These are phyloP conservation scores for Kodamaea sp. DNA, from an alignment of 1,139 yeast species.

Conservation along the genomic window DNA sequence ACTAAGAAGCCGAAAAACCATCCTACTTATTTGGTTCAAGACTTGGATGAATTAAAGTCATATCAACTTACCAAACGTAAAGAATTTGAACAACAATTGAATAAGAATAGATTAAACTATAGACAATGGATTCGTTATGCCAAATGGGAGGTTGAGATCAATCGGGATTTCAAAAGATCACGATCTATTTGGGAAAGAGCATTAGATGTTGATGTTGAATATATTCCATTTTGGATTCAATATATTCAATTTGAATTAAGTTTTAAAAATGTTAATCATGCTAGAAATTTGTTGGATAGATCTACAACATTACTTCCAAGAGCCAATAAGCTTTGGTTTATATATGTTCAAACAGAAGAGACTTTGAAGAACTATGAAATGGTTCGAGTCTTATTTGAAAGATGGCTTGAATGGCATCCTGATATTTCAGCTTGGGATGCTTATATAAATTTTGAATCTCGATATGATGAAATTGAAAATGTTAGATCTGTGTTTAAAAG, in stretches of 20 bases:
- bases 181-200: slow-evolving; percentile 89
- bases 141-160: slow-evolving; percentile 75
- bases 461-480: slow-evolving; percentile 58
- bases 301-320: slow-evolving; percentile 74
- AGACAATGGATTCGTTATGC: slow-evolving; percentile 96
- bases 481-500: slow-evolving; percentile 57
- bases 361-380: slow-evolving; percentile 60
- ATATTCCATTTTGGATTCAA: slow-evolving; percentile 81
- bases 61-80: slow-evolving; percentile 71
- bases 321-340: slow-evolving; percentile 82
- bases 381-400: slow-evolving; percentile 64
- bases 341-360: slow-evolving; percentile 81
- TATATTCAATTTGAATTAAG: slow-evolving; percentile 78
- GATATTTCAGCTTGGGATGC: slow-evolving; percentile 69
- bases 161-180: slow-evolving; percentile 67
- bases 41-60: slow-evolving; percentile 75
- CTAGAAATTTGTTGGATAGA: slow-evolving; percentile 77
- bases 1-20: slow-evolving; percentile 34
- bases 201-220: slow-evolving; percentile 66
- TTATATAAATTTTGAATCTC: slow-evolving; percentile 65
- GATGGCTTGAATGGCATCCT: slow-evolving; percentile 82
- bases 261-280: slow-evolving; percentile 76
- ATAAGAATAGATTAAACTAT: slow-evolving; percentile 74
- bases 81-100: slow-evolving; percentile 81
- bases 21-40: slow-evolving; percentile 58